Percentiles rank a stretch among this genome's conserved stretches.
phyloP scores from a whole-genome alignment of 768 basidiomycete species.

The Phlebiopsis flavidoalba region DNA sequence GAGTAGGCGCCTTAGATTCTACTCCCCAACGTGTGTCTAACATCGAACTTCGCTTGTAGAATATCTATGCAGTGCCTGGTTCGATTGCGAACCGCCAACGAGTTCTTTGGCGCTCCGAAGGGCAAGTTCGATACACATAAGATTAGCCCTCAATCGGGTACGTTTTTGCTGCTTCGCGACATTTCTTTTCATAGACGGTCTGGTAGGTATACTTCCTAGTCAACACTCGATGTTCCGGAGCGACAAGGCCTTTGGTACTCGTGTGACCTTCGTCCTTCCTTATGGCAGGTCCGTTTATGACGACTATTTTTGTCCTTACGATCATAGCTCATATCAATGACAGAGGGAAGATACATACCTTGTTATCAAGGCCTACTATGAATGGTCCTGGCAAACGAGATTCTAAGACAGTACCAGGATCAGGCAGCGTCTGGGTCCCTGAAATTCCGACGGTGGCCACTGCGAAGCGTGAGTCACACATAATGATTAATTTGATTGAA shows the following conservation, averaged over 20 bases:
- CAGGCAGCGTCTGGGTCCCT: slow-evolving; percentile 54
- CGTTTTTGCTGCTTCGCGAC: not conserved
- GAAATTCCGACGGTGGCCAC: slow-evolving; percentile 66
- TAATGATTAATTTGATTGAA: not conserved
- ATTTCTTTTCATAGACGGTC: not conserved
- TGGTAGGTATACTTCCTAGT: slow-evolving; percentile 3
- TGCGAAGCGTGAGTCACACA: slow-evolving; percentile 49
- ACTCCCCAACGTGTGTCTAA: not conserved
- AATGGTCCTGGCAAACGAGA: slow-evolving; percentile 44
- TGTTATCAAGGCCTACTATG: slow-evolving; percentile 32
- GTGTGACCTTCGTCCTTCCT: slow-evolving; percentile 14
- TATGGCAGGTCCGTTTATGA: not conserved
- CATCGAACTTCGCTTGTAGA: slow-evolving; percentile 3
- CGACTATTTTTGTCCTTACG: not conserved
- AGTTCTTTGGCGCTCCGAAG: slow-evolving; percentile 4
- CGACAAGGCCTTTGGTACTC: not conserved
- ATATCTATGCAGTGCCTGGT: slow-evolving; percentile 9
- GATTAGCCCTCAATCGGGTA: not conserved
- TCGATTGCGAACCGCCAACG: not conserved
- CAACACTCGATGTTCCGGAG: not conserved
- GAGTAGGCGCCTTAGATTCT: slow-evolving; percentile 33
- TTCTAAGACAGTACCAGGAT: slow-evolving; percentile 63
- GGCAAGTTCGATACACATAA: slow-evolving; percentile 4
- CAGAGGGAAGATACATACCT: slow-evolving; percentile 64
- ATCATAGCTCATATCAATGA: not conserved